These are phyloP conservation scores for Volvox carteri DNA, from an alignment of 163 green algal species.

Conservation along the genomic window DNA sequence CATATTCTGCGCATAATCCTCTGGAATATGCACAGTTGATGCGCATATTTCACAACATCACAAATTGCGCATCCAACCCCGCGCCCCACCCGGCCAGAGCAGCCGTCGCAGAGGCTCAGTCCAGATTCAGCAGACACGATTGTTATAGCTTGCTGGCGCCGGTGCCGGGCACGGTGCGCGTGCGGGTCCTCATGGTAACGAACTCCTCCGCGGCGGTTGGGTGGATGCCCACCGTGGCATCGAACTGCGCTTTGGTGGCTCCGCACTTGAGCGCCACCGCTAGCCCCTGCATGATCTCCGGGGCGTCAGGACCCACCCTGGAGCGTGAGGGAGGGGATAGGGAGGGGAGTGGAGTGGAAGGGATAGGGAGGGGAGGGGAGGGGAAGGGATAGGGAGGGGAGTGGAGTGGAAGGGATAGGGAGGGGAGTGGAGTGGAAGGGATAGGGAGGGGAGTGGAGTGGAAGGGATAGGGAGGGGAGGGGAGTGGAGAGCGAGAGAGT, in stretches of 20 bases:
- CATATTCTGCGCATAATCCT: too few species aligned
- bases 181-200: slow-evolving; percentile 85
- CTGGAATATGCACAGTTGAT: too few species aligned
- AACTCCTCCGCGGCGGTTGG: slow-evolving; percentile 79
- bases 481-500: background rate
- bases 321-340: background rate
- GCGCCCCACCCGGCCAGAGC: too few species aligned
- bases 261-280: slow-evolving; percentile 75
- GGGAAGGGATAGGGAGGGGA: background rate
- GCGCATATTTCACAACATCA: too few species aligned
- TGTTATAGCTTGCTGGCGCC: slow-evolving; percentile 62
- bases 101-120: too few species aligned
- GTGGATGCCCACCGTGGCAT: slow-evolving; percentile 77
- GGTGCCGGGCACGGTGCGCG: slow-evolving; percentile 52
- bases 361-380: background rate
- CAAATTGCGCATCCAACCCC: too few species aligned
- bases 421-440: background rate
- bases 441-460: background rate
- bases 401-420: background rate
- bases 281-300: slow-evolving; percentile 84
- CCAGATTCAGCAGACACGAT: too few species aligned
- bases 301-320: slow-evolving; percentile 78
- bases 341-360: too few species aligned
- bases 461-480: background rate
- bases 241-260: slow-evolving; percentile 78